Evolutionary conservation across 306 rosid species (phyloP).

Genomic region (Begonia fuchsioides): DNA sequence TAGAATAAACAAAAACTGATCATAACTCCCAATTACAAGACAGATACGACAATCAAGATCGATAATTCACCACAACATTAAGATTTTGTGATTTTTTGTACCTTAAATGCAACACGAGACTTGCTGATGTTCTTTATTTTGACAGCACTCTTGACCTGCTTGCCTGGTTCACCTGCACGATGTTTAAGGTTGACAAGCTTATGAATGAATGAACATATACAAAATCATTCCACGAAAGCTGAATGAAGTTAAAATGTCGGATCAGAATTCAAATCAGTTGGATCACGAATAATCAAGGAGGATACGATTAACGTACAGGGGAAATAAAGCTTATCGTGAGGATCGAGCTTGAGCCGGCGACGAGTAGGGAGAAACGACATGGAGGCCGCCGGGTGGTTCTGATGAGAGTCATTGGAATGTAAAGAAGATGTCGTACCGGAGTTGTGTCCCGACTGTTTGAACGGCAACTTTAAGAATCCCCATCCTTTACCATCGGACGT

Average conservation of each 20-base stretch:
- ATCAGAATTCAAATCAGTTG: not conserved
- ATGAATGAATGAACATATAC: too few relatives aligned
- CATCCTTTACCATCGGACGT: constrained; percentile 76
- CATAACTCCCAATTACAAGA: too few relatives aligned
- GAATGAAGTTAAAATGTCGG: not conserved
- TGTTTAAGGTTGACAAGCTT: too few relatives aligned
- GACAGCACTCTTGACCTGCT: constrained; percentile 93
- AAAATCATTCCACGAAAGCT: too few relatives aligned
- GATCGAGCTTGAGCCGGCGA: constrained; percentile 98
- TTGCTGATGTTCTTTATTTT: constrained; percentile 85
- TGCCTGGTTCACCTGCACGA: constrained; percentile 83
- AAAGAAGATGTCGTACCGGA: constrained; percentile 27
- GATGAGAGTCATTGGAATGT: constrained; percentile 13
- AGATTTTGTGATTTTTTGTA: constrained; percentile 10
- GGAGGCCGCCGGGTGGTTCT: constrained; percentile 37
- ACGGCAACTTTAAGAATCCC: constrained; percentile 82
- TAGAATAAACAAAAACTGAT: constrained; percentile 8
- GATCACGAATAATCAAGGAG: not conserved
- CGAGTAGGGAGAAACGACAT: constrained; percentile 81
- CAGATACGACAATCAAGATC: too few relatives aligned
- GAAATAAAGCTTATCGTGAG: constrained; percentile 75
- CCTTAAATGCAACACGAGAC: constrained; percentile 92
- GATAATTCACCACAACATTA: too few relatives aligned
- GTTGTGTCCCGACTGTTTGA: constrained; percentile 29
- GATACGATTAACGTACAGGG: constrained; percentile 42